Evolutionary conservation across 192 early-diverging fungal genomes (phyloP).

Genomic region (Mortierella alpina): DNA sequence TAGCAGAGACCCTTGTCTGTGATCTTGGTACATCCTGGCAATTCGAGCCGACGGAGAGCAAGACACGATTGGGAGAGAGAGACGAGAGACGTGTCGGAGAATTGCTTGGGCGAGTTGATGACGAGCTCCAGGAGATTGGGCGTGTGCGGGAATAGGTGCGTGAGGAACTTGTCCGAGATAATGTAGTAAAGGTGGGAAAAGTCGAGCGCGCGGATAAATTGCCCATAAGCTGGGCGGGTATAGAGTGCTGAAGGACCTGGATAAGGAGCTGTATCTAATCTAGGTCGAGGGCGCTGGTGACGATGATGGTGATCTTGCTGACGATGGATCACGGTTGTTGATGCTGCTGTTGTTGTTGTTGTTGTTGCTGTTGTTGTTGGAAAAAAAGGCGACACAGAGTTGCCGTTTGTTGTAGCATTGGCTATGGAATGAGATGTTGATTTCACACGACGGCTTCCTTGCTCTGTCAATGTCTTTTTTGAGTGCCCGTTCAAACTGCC

Average conservation of each 20-base stretch:
- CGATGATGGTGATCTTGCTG: neutral
- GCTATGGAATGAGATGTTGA: no score
- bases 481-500: constrained; percentile 6
- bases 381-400: no score
- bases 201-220: constrained; percentile 24
- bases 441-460: no score
- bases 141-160: constrained; percentile 17
- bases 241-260: neutral
- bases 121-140: constrained; percentile 13
- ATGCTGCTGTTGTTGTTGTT: neutral
- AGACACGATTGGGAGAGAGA: constrained; percentile 10
- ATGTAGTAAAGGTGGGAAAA: constrained; percentile 51
- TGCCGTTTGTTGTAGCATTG: neutral
- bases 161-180: constrained; percentile 42
- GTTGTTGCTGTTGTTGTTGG: neutral
- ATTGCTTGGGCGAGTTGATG: constrained; percentile 39
- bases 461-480: no score
- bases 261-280: no score
- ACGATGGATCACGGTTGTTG: neutral
- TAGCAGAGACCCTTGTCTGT: constrained; percentile 14
- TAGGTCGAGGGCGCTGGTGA: neutral
- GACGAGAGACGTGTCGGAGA: constrained; percentile 39
- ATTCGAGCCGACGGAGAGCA: constrained; percentile 3
- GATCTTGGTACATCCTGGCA: constrained; percentile 24
- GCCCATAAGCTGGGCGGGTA: constrained; percentile 11